These are phyloP conservation scores for Ceratobasidium sp. DNA, from an alignment of 1,284 basidiomycete genomes.

Conservation along the genomic window DNA sequence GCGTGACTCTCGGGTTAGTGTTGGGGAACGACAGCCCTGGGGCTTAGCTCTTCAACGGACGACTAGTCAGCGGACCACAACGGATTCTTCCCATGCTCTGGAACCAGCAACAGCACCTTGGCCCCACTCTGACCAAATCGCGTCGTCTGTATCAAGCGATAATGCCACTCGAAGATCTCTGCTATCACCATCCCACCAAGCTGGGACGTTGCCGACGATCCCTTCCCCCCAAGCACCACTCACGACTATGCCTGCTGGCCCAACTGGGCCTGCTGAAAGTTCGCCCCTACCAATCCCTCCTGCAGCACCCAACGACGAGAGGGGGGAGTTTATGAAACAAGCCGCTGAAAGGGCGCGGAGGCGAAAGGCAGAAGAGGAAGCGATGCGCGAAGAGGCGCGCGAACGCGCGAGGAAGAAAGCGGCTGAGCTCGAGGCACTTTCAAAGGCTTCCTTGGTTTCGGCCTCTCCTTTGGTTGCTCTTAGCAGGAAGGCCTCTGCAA, in stretches of 20 bases:
- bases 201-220: conserved; percentile 45
- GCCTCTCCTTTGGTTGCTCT: conserved; percentile 31
- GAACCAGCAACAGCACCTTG: background rate
- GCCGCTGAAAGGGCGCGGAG: conserved; percentile 86
- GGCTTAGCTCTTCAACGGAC: conserved; percentile 11
- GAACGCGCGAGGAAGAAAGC: conserved; percentile 88
- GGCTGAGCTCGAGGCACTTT: conserved; percentile 78
- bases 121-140: background rate
- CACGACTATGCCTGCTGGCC: conserved; percentile 20
- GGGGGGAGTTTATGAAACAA: conserved; percentile 83
- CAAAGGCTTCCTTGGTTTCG: conserved; percentile 56
- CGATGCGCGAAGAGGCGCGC: conserved; percentile 79
- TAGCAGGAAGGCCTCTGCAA: conserved; percentile 8
- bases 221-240: conserved; percentile 19
- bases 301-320: conserved; percentile 60
- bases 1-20: conserved; percentile 26
- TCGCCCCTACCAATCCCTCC: conserved; percentile 45
- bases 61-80: conserved; percentile 3
- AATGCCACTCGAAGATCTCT: conserved; percentile 40
- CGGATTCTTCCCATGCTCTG: conserved; percentile 4
- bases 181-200: conserved; percentile 46
- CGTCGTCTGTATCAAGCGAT: background rate
- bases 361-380: conserved; percentile 83
- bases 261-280: conserved; percentile 47
- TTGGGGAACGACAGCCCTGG: conserved; percentile 28